These are phyloP conservation scores for Colletotrichum shisoi DNA, from an alignment of 2,329 filamentous ascomycete species.

Conservation along the genomic window DNA sequence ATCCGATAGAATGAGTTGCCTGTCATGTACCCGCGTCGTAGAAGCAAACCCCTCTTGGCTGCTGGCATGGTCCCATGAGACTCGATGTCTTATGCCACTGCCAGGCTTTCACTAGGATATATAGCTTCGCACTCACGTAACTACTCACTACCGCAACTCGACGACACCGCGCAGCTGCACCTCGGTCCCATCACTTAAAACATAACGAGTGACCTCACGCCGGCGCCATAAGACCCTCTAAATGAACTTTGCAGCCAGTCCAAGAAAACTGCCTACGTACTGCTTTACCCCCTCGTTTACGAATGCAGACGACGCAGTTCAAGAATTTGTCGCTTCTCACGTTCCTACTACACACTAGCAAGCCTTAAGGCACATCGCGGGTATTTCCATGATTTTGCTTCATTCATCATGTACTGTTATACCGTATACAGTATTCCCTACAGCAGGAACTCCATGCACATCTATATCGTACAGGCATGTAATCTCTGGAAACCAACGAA, in stretches of 20 bases:
- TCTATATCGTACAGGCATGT: conserved; percentile 35
- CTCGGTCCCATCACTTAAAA: neutral
- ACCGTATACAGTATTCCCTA: conserved; percentile 21
- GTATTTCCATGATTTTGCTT: conserved; percentile 15
- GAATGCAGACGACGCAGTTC: neutral
- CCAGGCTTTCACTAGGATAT: neutral
- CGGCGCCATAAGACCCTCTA: neutral
- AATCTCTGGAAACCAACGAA: neutral
- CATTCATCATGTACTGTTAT: conserved; percentile 36
- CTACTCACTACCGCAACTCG: neutral
- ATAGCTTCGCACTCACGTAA: neutral
- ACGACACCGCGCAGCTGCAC: neutral
- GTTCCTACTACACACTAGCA: neutral
- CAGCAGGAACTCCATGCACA: conserved; percentile 23
- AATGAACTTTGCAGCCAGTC: too few species aligned
- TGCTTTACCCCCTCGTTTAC: neutral
- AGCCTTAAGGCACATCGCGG: neutral
- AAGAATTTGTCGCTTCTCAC: neutral
- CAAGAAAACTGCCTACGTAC: neutral
- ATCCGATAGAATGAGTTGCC: neutral
- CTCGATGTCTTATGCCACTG: neutral
- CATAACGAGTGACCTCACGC: neutral
- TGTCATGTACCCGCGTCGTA: neutral
- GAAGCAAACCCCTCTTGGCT: neutral
- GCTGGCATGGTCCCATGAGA: neutral